Conservation (phyloP, 2,329 filamentous ascomycete species). For the Xylariaceae sp. region DNA sequence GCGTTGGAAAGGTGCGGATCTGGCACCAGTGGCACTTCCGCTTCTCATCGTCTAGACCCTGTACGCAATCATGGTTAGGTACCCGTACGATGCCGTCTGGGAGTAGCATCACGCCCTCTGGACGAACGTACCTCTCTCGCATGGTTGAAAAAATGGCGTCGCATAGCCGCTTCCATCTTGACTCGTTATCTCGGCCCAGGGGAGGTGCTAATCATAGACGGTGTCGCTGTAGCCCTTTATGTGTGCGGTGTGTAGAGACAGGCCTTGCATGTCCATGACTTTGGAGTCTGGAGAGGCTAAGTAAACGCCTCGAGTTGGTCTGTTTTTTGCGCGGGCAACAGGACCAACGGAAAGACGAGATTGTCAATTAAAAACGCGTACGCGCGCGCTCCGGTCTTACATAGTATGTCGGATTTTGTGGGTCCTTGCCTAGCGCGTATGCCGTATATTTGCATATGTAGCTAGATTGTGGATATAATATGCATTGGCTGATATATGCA, state of each 20-base stretch:
- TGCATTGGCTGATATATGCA: too few species aligned
- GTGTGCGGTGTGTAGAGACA: not conserved
- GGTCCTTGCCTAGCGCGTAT: too few species aligned
- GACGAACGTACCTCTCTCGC: slow-evolving; percentile 36
- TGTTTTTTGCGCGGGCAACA: not conserved
- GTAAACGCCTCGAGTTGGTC: not conserved
- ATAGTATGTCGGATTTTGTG: too few species aligned
- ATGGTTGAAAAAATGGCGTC: slow-evolving; percentile 49
- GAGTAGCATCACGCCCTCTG: slow-evolving; percentile 12
- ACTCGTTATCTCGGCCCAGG: not conserved
- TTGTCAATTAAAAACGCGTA: not conserved
- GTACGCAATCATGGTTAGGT: slow-evolving; percentile 1
- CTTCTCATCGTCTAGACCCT: slow-evolving; percentile 40
- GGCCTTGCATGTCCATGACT: slow-evolving; percentile 10
- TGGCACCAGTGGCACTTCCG: slow-evolving; percentile 59
- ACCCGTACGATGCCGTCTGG: not conserved
- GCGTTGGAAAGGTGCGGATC: slow-evolving; percentile 50
- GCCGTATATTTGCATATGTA: too few species aligned
- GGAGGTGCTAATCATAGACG: slow-evolving; percentile 3
- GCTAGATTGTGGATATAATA: too few species aligned
- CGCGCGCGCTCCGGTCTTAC: not conserved
- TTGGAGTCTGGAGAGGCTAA: not conserved
- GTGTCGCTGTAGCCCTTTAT: slow-evolving; percentile 5
- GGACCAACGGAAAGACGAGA: not conserved
- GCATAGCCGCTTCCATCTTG: slow-evolving; percentile 45